Evolutionary conservation across 2,329 filamentous ascomycete species (phyloP), one percentile per base, ranked within the genome.

Genomic region (Aspergillus unguis): DNA sequence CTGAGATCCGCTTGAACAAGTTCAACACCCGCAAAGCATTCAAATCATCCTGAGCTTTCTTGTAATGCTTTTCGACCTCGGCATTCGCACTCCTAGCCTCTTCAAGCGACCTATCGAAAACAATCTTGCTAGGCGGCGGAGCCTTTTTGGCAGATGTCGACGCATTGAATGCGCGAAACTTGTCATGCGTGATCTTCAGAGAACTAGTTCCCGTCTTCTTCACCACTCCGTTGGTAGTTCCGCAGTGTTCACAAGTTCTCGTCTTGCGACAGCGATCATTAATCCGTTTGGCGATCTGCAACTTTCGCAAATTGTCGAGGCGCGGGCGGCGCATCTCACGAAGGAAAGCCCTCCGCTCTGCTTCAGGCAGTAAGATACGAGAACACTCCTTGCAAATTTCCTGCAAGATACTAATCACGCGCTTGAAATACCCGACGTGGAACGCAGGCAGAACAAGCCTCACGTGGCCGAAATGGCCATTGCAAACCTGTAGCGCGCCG

Each of bases 351-450:
- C 88, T 85, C 59, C 90, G 85, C 63, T 95, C 90, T 23, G 82
- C 77, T 67, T 96, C 91, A 35, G 87, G 84, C 26, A 99, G 81
- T 50, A 99, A 75, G 5, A 97, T 87, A 56, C 83, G 83, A 26
- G 90, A 89, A 69, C 94, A 99, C 66, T 92, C 85, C 77, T 96
- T 99, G 85, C 94, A 99, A 59, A 99, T 95, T 65, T 94, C 88
- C 69, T 97, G 92, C 26, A 99, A 80, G 51, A 96, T 92, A 41
- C 86, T 86, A 67, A 95, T 92, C 58, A 94, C 90, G 69, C 95
- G 91, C 69, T 91, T 94, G 63, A 99, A 83, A 69, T 96, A 99
- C 35, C 94, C 94, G 59, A 97, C 91, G 68, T 99, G 94, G 67
- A 97, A 97, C 40, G 88, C 90, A 3, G 94, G 94, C 47, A 99